Evolutionary conservation across 169 alveolate genomes (phyloP), one percentile per base, ranked within the genome.

Genomic region (Plasmodium yoelii): DNA sequence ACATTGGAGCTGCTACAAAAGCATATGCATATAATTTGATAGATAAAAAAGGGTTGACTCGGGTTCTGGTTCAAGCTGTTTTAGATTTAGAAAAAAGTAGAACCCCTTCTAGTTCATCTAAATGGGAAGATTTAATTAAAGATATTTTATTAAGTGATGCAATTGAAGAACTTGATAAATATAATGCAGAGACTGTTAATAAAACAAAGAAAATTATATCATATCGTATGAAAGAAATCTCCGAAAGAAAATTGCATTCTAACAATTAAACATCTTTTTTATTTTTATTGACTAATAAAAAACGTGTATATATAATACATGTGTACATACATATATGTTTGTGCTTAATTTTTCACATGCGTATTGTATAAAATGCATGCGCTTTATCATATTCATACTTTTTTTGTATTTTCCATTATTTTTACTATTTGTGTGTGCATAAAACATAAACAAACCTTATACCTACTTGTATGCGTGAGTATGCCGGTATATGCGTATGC

Each of bases 1-100:
- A 94, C 82, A 92, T 95, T 39, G 95, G 95, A 3, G 97, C 97
- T 3, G 97, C 97, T 4, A 92, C 93, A 22, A 95, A 93, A 71
- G 97, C 97, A 0, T 93, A 90, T 28, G 96, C 93, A 6, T 92
- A 93, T 61, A 95, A 97, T 46, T 69, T 95, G 39, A 92, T 95
- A 4, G 93, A 87, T 24, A 92, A 88, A 59, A 84, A 88, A 65
- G 96, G 94, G 1, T 86, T 93, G 18, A 92, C 96, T 18, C 91
- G 97, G 28, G 97, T 94, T 9, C 93, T 94, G 6, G 96, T 93
- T 28, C 92, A 93, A 63, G 96, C 96, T 1, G 96, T 93, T 44
- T 80, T 93, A 44, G 96, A 93, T 34, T 87, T 93, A 26, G 92
- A 92, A 64, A 94, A 91, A 24, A 91, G 92, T 69, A 70, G 69